A percentile compares a stretch with the other conserved stretches of the same genome.
phyloP scores from a whole-genome alignment of 2,329 filamentous ascomycete genomes.

The Cladosporium sp. region DNA sequence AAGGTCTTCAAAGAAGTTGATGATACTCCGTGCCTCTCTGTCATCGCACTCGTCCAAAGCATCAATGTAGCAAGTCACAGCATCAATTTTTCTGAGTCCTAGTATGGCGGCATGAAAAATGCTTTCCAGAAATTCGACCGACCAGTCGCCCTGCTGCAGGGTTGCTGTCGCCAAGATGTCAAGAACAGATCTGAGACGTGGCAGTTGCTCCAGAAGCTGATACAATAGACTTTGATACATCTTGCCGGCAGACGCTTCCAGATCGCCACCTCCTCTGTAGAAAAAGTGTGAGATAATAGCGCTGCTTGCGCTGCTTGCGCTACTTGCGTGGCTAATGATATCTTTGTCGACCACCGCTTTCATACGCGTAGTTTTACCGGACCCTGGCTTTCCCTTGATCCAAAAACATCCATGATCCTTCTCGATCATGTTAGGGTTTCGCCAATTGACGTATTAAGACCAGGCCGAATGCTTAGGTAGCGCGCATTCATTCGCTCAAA shows the following conservation, averaged over 20 bases:
- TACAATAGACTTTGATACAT: not conserved
- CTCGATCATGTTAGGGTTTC: not conserved
- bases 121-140: not conserved
- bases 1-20: constrained; percentile 34
- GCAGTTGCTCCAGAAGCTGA: constrained; percentile 12
- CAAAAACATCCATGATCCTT: not conserved
- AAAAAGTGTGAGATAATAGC: not conserved
- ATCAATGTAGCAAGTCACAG: constrained; percentile 38
- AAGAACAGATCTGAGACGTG: not conserved
- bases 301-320: not conserved
- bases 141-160: not conserved
- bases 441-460: not conserved
- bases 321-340: too few species aligned
- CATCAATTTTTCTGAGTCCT: not conserved
- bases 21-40: constrained; percentile 34
- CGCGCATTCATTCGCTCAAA: not conserved
- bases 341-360: constrained; percentile 4
- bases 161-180: not conserved
- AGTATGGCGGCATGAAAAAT: not conserved
- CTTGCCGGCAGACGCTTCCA: constrained; percentile 8
- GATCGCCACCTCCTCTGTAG: constrained; percentile 8
- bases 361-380: constrained; percentile 12
- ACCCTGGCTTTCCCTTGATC: constrained; percentile 11
- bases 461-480: not conserved
- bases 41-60: constrained; percentile 46